Evolutionary conservation across 73 alveolate species (phyloP), one percentile per base, ranked within the genome.

Genomic region (Paramecium octaurelia): DNA sequence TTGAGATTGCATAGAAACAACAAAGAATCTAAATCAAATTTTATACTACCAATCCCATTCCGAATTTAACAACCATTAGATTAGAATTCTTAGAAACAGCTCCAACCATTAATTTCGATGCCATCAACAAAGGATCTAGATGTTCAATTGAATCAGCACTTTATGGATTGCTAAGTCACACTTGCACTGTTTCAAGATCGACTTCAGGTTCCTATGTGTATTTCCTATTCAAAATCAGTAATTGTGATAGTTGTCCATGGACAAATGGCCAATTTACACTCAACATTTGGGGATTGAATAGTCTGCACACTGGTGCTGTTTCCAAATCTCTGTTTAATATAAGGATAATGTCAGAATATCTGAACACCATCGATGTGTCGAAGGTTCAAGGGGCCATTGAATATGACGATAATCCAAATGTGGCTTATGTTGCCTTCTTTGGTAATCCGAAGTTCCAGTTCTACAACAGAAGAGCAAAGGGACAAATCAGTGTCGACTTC

Each of bases 401-500:
- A 16, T 73, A 35, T 73, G 59, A 73, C 38, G 59, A 35, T 21
- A 18, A 20, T 11, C 8, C 36, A 5, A 18, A 54, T 54, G 59
- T 40, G 18, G 20, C n/a, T 12, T 40, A 34, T 73, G 29, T 5
- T 11, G 46, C 60, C 12, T 73, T 73, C 46, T 40, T 73, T 38
- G 87, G 87, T 1, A 73, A 73, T 73, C 57, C 87, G 0, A 38
- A 2, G 14, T 73, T 73, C 12, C 40, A 73, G 40, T 73, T 73
- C 38, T 73, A 73, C 31, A 73, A 73, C 38, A 31, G 87, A 73
- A 73, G 87, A 14, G 87, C 87, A 14, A 73, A 40, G 18, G 87
- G 87, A 73, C n/a, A 36, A 29, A 14, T 73, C 16, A 31, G 46
- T 29, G 38, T 73, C 1, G 87, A 73, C 20, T 73, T 73, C 16